Base-by-base conservation (phyloP, 495 filamentous ascomycete genomes). In the Ramalina intermedia region DNA sequence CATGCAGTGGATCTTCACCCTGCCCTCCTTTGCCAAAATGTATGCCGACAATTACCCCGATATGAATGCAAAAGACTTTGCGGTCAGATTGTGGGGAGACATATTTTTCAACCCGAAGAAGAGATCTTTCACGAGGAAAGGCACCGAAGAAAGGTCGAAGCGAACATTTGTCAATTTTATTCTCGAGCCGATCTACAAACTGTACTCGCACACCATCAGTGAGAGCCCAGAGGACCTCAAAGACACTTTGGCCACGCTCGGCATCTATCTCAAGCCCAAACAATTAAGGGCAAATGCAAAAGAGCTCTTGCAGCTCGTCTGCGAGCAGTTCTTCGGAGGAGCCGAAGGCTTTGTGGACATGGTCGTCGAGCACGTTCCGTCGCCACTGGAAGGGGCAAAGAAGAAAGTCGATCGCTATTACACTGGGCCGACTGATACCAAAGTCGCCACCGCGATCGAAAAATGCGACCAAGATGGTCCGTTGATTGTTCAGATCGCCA, bases 1-100 rank as follows among this genome's bases (percentile, higher is more conserved):
- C 35, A 94, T 96, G 87, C 82, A 82, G 20, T 98, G 91, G 91
- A 91, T 85, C 61, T 94, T 98, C 62, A 95, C 93, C 0, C 65
- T 98, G 36, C 79, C 80, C 49, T 94, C 87, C 23, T 98, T 96
- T 64, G 80, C 91, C 3, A 87, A 84, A 61, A 94, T 94, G 86
- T 98, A 98, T 63, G 82, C 87, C 9, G 85, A 93, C 49, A 87
- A 75, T 44, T 94, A 88, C 62, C 79, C 55, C 8, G 54, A 60
- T 43, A 72, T 96, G 53, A 84, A 94, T 60, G 67, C 78, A 2
- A 70, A 73, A 7, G 87, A 94, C 47, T 93, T 96, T 61, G 76
- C 82, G 29, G 66, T 71, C 43, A 70, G 91, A 24, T 73, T 98
- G 47, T 98, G 91, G 91, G 91, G 93, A 6, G 90, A 98, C 61